Evolutionary conservation across 1,284 basidiomycete genomes (phyloP), one percentile per base, ranked within the genome.

Genomic region (Moesziomyces aphidis): DNA sequence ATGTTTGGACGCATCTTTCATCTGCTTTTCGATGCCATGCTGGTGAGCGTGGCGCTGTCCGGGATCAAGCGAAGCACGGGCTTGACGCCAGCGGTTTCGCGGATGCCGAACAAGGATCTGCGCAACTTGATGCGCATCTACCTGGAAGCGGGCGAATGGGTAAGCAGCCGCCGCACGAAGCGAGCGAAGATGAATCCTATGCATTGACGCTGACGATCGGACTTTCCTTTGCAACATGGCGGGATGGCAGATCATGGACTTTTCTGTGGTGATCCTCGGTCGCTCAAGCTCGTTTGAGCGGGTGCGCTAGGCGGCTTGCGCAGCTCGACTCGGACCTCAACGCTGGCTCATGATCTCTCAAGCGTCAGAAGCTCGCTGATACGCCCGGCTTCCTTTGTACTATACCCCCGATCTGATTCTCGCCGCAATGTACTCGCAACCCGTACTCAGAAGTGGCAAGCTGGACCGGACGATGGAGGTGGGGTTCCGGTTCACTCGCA

Each of bases 111-210:
- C 68, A 79, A 79, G 47, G 83, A 84, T 44, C 43, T 83, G 7
- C 74, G 82, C 49, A 78, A 83, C 55, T 45, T 83, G 34, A 57
- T 83, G 59, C 64, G 78, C 34, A 70, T 77, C 46, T 84, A 81
- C 48, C 59, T 84, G 31, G 83, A 84, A 55, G 76, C 81, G 28
- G 83, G 83, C 39, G 83, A 84, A 67, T 84, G 83, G 83, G 80
- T 83, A 58, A 65, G 81, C 77, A 15, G 28, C 8, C 1, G 34
- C 17, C 34, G 24, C 13, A 36, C 19, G 31, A 34, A 13, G 2
- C 2, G 13, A 11, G 39, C 11, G 7, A 42, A 2, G 15, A 6
- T 6, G 17, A 4, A 11, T 42, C 13, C 6, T 3, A 15, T 42
- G 39, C 19, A 42, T 7, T 19, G 39, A 46, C 23, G 55, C 59